Percentiles rank a stretch among this genome's conserved stretches.
phyloP scores from a whole-genome alignment of 2,329 filamentous ascomycete species.

The Colletotrichum spinosum region DNA sequence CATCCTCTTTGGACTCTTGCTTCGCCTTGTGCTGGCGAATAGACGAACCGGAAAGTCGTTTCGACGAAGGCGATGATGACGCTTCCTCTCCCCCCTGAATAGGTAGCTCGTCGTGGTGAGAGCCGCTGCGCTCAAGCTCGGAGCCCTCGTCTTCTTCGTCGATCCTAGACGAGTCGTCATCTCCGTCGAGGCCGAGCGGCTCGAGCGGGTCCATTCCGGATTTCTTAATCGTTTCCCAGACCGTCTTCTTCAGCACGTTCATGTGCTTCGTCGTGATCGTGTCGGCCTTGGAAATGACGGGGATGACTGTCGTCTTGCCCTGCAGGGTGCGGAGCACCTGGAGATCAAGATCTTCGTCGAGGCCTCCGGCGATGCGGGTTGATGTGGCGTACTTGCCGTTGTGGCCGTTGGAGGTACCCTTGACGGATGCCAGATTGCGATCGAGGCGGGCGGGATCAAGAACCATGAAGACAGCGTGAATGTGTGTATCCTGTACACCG shows the following conservation, averaged over 20 bases:
- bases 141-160: constrained; percentile 66
- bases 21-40: constrained; percentile 57
- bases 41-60: constrained; percentile 60
- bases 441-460: constrained; percentile 90
- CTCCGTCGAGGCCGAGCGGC: constrained; percentile 83
- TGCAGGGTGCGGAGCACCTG: constrained; percentile 89
- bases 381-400: constrained; percentile 59
- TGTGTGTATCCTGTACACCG: constrained; percentile 94
- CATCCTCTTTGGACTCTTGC: constrained; percentile 60
- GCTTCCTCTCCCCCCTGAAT: constrained; percentile 47
- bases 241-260: constrained; percentile 88
- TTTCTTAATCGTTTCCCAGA: constrained; percentile 88
- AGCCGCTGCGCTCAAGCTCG: constrained; percentile 43
- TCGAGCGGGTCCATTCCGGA: constrained; percentile 90
- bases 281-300: constrained; percentile 95
- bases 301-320: constrained; percentile 94
- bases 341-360: constrained; percentile 91
- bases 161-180: constrained; percentile 69
- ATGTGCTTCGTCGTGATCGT: constrained; percentile 97
- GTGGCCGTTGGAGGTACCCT: constrained; percentile 64
- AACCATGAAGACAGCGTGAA: constrained; percentile 93
- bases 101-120: constrained; percentile 50
- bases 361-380: constrained; percentile 68
- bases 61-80: constrained; percentile 53
- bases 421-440: constrained; percentile 78